Conservation (phyloP, 169 alveolate species). For the Plasmodium relictum region DNA sequence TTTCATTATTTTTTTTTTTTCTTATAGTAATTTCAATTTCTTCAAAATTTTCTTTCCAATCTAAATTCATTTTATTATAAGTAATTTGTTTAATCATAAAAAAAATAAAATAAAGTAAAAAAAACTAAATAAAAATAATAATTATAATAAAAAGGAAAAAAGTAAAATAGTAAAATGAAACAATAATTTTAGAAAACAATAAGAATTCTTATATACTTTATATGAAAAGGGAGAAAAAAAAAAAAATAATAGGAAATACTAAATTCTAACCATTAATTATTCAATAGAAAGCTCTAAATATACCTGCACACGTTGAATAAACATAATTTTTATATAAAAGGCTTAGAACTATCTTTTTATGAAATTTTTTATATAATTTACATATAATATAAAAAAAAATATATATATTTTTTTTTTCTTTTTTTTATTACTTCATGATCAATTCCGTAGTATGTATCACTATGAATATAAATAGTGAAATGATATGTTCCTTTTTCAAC, state of each 20-base stretch:
- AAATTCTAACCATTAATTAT: slow-evolving; percentile 5
- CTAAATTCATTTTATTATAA: slow-evolving; percentile 18
- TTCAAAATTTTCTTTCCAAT: slow-evolving; percentile 57
- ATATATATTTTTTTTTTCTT: background rate
- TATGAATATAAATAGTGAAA: slow-evolving; percentile 40
- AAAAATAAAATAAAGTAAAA: too few species aligned
- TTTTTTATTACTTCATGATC: slow-evolving; percentile 45
- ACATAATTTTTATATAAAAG: background rate
- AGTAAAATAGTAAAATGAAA: too few species aligned
- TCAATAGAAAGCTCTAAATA: slow-evolving; percentile 40
- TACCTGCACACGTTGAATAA: slow-evolving; percentile 29
- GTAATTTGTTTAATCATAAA: too few species aligned
- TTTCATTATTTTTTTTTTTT: slow-evolving; percentile 3
- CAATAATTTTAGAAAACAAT: too few species aligned
- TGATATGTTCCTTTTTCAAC: slow-evolving; percentile 35
- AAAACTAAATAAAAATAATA: too few species aligned
- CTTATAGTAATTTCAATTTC: slow-evolving; percentile 28
- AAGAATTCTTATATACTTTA: too few species aligned
- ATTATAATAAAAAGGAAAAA: too few species aligned
- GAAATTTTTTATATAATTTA: background rate
- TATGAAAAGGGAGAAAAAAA: too few species aligned
- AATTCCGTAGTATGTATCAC: slow-evolving; percentile 56
- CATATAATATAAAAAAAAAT: background rate
- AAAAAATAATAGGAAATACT: too few species aligned
- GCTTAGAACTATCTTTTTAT: too few species aligned